phyloP scores from a whole-genome alignment of 2,329 filamentous ascomycete species.

The Ophiosphaerella herpotricha region DNA sequence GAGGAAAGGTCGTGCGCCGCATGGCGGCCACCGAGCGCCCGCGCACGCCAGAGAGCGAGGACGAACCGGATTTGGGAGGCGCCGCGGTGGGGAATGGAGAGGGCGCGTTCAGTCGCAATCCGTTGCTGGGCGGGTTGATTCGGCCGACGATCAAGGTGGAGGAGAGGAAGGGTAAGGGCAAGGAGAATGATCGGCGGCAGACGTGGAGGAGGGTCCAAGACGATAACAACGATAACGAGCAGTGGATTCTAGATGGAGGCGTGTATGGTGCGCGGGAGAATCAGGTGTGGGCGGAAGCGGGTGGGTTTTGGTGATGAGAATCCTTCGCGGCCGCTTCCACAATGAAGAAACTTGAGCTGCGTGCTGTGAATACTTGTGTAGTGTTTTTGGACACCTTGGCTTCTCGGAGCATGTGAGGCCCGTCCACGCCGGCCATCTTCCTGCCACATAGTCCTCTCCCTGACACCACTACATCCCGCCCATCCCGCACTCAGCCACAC shows the following conservation, averaged over 20 bases:
- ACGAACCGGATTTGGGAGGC: slow-evolving; percentile 46
- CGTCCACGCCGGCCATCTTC: too few relatives aligned
- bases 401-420: too few relatives aligned
- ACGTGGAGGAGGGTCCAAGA: slow-evolving; percentile 58
- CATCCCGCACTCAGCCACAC: too few relatives aligned
- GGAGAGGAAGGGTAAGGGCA: slow-evolving; percentile 59
- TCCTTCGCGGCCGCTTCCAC: too few relatives aligned
- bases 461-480: too few relatives aligned
- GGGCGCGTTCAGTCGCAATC: slow-evolving; percentile 71
- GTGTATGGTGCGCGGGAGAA: slow-evolving; percentile 46
- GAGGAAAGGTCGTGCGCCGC: slow-evolving; percentile 74
- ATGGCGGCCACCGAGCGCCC: slow-evolving; percentile 67
- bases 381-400: too few relatives aligned
- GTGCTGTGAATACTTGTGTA: too few relatives aligned
- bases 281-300: slow-evolving; percentile 21
- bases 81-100: slow-evolving; percentile 37
- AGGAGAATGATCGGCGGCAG: slow-evolving; percentile 43
- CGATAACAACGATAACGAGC: slow-evolving; percentile 59
- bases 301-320: background rate
- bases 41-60: slow-evolving; percentile 55
- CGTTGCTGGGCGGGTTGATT: slow-evolving; percentile 67
- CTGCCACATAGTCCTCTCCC: too few relatives aligned
- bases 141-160: slow-evolving; percentile 61
- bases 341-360: too few relatives aligned
- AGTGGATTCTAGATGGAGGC: slow-evolving; percentile 59